Evolutionary conservation across 2,329 filamentous ascomycete genomes (phyloP).

Genomic region (Fusarium sp.): DNA sequence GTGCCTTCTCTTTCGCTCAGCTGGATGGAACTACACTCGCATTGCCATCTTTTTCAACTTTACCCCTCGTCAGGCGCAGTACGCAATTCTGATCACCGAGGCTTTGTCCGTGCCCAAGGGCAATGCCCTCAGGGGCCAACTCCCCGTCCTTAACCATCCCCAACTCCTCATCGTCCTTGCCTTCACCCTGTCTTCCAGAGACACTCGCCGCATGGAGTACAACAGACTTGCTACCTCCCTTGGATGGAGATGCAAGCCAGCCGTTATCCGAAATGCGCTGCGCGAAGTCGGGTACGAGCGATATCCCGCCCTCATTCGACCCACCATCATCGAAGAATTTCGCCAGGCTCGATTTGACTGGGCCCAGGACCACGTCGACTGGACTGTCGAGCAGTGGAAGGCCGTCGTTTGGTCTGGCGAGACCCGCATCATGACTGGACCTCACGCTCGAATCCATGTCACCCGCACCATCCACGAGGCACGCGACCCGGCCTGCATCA

Average conservation of each 20-base stretch:
- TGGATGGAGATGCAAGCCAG: conserved; percentile 12
- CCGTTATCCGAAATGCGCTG: conserved; percentile 15
- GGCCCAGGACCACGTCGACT: conserved; percentile 17
- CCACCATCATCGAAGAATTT: conserved; percentile 16
- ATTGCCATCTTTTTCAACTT: neutral
- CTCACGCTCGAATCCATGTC: conserved; percentile 9
- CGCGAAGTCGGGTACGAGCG: conserved; percentile 19
- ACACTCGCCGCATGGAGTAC: conserved; percentile 15
- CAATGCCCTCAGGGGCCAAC: neutral
- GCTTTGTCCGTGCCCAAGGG: neutral
- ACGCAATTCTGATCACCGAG: neutral
- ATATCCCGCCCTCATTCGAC: conserved; percentile 18
- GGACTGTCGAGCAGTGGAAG: conserved; percentile 29
- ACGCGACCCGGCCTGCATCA: conserved; percentile 13
- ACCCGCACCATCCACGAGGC: conserved; percentile 22
- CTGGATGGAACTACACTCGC: neutral
- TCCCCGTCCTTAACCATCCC: neutral
- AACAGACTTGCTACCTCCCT: conserved; percentile 11
- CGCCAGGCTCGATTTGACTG: conserved; percentile 22
- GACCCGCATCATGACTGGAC: neutral
- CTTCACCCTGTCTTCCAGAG: conserved; percentile 23
- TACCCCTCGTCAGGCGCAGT: neutral
- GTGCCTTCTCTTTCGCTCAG: neutral
- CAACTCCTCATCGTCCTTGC: conserved; percentile 15
- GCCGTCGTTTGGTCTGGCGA: conserved; percentile 24